Base-by-base conservation (phyloP, 345 rosid species). In the Laguncularia racemosa region DNA sequence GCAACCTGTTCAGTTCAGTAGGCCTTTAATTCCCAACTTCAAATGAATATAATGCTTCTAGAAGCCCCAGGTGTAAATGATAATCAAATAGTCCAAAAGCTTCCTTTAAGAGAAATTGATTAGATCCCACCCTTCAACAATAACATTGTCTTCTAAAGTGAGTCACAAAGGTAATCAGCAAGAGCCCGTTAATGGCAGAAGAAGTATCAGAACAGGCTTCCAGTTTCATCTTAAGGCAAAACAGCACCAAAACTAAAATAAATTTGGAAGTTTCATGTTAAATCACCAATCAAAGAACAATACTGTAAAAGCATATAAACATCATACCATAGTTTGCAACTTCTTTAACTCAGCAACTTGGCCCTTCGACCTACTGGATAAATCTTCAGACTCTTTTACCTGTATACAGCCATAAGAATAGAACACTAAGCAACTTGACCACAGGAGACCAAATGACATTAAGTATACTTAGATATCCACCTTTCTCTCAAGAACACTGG, bases 291-390 rank as follows among this genome's bases (percentile, higher is more conserved):
- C 21, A 6, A 53, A 17, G 56, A 20, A 20, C 68, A 48, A 40
- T 56, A 33, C 44, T 46, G 61, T 64, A 13, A 52, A 21, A 62
- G 20, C 23, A 50, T 20, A 66, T 50, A 62, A 17, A 63, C 61
- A 68, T 15, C 75, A 76, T 88, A 95, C 99, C 96, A 71, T 63
- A 52, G 80, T 77, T 67, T 73, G 84, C 76, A 95, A 56, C 72
- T 79, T 84, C 53, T 70, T 64, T 57, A 82, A 75, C 74, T 81
- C 85, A 61, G 82, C 69, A 73, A 68, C 82, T 69, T 84, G 88
- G 61, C 70, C 79, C 38, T 73, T 66, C 33, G 86, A 79, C 75
- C 76, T 81, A 40, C 70, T 72, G 57, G 78, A 73, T 67, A 88
- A 76, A 59, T 55, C 70, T 71, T 79, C 83, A 60, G 81, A 82